These are phyloP conservation scores for Endothia cerciana DNA, from an alignment of 2,329 filamentous ascomycete species.

Conservation along the genomic window DNA sequence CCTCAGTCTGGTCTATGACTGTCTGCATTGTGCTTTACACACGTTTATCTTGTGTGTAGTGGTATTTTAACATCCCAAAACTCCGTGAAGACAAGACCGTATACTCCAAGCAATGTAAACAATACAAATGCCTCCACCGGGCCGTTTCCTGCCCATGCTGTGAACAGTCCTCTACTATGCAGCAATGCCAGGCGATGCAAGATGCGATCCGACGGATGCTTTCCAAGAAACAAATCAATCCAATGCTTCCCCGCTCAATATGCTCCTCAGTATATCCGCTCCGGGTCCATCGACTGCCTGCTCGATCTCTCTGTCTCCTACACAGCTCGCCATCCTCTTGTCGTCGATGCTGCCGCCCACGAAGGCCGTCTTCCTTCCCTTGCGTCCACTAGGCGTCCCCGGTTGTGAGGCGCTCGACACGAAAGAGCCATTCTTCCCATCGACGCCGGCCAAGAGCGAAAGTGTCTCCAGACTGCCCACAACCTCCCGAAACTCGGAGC, in stretches of 20 bases:
- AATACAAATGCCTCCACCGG: conserved; percentile 12
- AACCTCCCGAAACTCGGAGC: conserved; percentile 93
- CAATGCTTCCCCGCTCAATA: conserved; percentile 64
- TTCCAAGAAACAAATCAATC: conserved; percentile 43
- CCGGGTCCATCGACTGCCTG: conserved; percentile 68
- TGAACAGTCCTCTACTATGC: conserved; percentile 3
- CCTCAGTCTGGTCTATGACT: neutral
- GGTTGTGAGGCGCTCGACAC: conserved; percentile 44
- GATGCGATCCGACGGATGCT: conserved; percentile 3
- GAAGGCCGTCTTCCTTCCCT: conserved; percentile 63
- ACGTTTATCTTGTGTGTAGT: conserved; percentile 8
- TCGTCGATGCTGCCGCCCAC: conserved; percentile 65
- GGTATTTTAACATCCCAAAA: conserved; percentile 17
- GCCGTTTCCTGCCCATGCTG: neutral
- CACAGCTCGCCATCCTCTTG: conserved; percentile 75
- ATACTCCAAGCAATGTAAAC: conserved; percentile 25
- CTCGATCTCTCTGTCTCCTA: conserved; percentile 79
- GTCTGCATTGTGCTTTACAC: conserved; percentile 4
- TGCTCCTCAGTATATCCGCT: conserved; percentile 63
- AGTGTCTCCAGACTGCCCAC: conserved; percentile 87
- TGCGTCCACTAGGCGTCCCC: conserved; percentile 69
- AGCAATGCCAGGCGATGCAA: conserved; percentile 19
- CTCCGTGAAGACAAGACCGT: conserved; percentile 10
- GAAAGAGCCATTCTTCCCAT: conserved; percentile 71
- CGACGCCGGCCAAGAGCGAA: conserved; percentile 74